Evolutionary conservation across 2,329 filamentous ascomycete genomes (phyloP).

Genomic region (Paraphoma chrysanthemicola): DNA sequence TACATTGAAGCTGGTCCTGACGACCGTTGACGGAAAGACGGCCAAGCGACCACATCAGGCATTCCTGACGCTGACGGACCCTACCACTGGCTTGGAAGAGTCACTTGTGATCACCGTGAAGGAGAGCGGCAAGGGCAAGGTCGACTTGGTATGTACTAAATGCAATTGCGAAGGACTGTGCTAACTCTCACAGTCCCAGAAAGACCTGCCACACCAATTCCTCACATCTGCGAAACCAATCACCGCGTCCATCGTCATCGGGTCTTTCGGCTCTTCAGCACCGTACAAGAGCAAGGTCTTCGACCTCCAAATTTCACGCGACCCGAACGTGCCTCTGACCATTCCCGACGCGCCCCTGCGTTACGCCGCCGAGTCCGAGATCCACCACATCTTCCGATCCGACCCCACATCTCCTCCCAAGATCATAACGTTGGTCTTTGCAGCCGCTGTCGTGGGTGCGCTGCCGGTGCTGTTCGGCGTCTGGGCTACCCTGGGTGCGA

Average conservation of each 20-base stretch:
- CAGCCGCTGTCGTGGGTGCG: constrained; percentile 73
- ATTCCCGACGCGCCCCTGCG: constrained; percentile 73
- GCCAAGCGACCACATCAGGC: constrained; percentile 91
- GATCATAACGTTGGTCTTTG: constrained; percentile 80
- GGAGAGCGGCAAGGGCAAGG: constrained; percentile 83
- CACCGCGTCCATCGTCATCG: constrained; percentile 82
- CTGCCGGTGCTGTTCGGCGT: constrained; percentile 75
- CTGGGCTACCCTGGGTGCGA: constrained; percentile 84
- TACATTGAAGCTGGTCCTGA: constrained; percentile 81
- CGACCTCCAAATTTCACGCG: constrained; percentile 70
- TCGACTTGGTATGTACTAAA: constrained; percentile 74
- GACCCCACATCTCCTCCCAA: constrained; percentile 82
- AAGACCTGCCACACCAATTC: constrained; percentile 87
- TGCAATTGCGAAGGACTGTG: constrained; percentile 7
- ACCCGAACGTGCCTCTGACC: constrained; percentile 66
- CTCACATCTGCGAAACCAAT: constrained; percentile 72
- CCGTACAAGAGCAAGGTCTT: constrained; percentile 76
- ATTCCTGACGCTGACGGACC: constrained; percentile 83
- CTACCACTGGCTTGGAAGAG: constrained; percentile 78
- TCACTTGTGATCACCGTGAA: constrained; percentile 86
- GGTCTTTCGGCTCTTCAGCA: constrained; percentile 78
- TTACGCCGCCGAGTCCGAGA: constrained; percentile 84
- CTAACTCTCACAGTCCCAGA: constrained; percentile 71
- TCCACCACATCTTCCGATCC: constrained; percentile 86
- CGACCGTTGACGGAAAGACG: constrained; percentile 78